Conservation (phyloP, 1,284 basidiomycete genomes). For the Melanopsichium pennsylvanicum region DNA sequence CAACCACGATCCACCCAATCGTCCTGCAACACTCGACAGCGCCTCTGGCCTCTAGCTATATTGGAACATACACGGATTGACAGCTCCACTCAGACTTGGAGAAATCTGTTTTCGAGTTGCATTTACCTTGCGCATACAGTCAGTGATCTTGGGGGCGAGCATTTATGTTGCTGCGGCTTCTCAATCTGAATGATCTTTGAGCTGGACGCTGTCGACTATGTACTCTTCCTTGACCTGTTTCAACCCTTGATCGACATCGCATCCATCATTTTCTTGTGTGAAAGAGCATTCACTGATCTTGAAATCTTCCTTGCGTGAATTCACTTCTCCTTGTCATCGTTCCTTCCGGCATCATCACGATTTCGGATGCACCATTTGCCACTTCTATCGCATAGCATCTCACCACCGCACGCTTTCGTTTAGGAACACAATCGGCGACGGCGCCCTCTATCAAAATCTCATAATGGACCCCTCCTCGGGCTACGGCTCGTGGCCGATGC, state of each 20-base stretch:
- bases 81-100: too few species aligned
- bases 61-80: too few species aligned
- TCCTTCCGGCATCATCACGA: neutral
- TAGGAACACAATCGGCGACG: too few species aligned
- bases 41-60: too few species aligned
- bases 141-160: too few species aligned
- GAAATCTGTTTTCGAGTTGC: too few species aligned
- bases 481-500: slow-evolving; percentile 19
- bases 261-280: neutral
- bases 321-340: neutral
- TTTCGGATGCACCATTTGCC: neutral
- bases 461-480: slow-evolving; percentile 12
- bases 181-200: neutral
- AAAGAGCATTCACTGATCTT: neutral
- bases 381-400: too few species aligned
- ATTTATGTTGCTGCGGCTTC: too few species aligned
- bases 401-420: too few species aligned
- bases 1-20: too few species aligned
- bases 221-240: neutral
- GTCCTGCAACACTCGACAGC: too few species aligned
- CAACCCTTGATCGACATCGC: neutral
- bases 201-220: neutral
- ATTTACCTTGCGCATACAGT: too few species aligned
- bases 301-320: neutral
- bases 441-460: neutral